A percentile compares a stretch with the other conserved stretches of the same genome.
Conservation (phyloP, 1,284 basidiomycete species). For the Agroathelia rolfsii region DNA sequence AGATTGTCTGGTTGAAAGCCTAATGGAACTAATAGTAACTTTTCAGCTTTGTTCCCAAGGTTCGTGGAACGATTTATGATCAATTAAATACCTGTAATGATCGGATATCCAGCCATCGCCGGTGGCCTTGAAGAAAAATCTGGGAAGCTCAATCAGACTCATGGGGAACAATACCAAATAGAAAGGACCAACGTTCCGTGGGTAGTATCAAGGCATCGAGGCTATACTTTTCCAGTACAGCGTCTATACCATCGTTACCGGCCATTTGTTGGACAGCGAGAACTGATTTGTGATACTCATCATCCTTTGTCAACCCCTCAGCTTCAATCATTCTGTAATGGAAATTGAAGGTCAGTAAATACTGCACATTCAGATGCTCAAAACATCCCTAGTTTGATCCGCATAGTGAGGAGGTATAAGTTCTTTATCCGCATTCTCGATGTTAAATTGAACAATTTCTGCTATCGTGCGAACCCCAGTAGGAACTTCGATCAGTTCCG, state of each 20-base stretch:
- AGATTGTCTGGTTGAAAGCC: slow-evolving; percentile 48
- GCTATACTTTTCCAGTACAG: slow-evolving; percentile 35
- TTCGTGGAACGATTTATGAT: not conserved
- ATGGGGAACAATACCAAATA: slow-evolving; percentile 31
- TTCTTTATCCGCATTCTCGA: slow-evolving; percentile 29
- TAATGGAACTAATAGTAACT: slow-evolving; percentile 42
- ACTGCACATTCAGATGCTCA: too few relatives aligned
- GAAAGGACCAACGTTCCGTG: slow-evolving; percentile 34
- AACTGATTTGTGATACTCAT: slow-evolving; percentile 36
- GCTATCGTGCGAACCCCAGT: slow-evolving; percentile 27
- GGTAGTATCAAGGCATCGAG: slow-evolving; percentile 54
- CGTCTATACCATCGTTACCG: slow-evolving; percentile 46
- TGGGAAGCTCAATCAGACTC: slow-evolving; percentile 10
- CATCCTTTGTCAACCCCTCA: slow-evolving; percentile 36
- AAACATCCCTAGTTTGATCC: slow-evolving; percentile 28
- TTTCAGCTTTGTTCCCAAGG: too few relatives aligned
- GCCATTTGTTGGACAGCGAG: slow-evolving; percentile 46
- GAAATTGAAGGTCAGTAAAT: slow-evolving; percentile 7
- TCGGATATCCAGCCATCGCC: slow-evolving; percentile 53
- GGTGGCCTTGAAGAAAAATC: slow-evolving; percentile 3
- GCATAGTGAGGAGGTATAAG: slow-evolving; percentile 28
- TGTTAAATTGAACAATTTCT: slow-evolving; percentile 34
- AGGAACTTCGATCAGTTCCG: slow-evolving; percentile 15
- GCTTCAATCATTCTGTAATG: slow-evolving; percentile 34
- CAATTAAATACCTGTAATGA: slow-evolving; percentile 34